Conservation (phyloP, 805 yeast species). For the Yarrowia sp. region DNA sequence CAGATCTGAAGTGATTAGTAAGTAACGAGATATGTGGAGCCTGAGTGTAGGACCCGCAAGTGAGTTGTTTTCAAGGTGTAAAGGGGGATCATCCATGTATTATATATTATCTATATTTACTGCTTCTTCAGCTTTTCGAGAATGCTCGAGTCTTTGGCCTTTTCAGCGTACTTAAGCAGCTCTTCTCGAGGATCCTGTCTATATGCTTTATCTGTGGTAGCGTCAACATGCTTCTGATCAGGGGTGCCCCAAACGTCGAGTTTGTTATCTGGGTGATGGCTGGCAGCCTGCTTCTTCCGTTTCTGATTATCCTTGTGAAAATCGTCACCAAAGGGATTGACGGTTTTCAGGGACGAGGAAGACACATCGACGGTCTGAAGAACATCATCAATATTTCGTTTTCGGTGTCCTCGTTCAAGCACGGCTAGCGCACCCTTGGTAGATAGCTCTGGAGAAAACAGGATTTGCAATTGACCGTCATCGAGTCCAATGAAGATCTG, state of each 20-base stretch:
- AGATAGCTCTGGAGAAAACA: constrained; percentile 48
- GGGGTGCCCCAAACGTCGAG: constrained; percentile 46
- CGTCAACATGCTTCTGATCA: constrained; percentile 42
- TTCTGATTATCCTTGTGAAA: constrained; percentile 38
- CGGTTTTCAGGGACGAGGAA: constrained; percentile 32
- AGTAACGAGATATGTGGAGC: no score
- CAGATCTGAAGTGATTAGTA: no score
- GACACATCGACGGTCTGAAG: constrained; percentile 45
- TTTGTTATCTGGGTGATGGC: constrained; percentile 43
- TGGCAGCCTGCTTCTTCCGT: constrained; percentile 33
- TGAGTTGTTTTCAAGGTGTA: no score
- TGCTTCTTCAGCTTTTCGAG: neutral
- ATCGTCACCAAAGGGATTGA: constrained; percentile 47
- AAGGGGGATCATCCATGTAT: no score
- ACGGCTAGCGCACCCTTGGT: constrained; percentile 47
- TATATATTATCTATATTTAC: no score
- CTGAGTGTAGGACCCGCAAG: no score
- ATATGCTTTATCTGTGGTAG: constrained; percentile 41
- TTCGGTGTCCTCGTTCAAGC: constrained; percentile 45
- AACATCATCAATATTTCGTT: constrained; percentile 49
- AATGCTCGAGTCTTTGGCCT: constrained; percentile 42
- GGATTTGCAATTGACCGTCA: constrained; percentile 45
- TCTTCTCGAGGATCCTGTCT: constrained; percentile 51
- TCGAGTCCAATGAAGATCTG: constrained; percentile 48
- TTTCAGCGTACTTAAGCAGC: constrained; percentile 48